These are phyloP conservation scores for Verticillium nonalfalfae DNA, from an alignment of 2,329 filamentous ascomycete species.

Conservation along the genomic window DNA sequence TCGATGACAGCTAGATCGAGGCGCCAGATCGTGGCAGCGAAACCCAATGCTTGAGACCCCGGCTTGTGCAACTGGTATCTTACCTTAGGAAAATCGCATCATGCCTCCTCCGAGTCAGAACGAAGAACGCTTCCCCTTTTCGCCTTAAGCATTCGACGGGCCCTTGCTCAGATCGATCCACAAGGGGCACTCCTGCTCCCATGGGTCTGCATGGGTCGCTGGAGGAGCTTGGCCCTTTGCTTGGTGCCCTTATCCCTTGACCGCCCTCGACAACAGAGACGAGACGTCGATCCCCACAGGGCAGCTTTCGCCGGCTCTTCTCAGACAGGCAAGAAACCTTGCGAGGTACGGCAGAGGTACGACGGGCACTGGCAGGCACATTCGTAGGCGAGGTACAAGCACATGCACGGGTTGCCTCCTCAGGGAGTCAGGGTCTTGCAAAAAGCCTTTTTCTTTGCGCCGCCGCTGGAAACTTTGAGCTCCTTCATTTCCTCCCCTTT, in stretches of 20 bases:
- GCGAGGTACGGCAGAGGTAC: background rate
- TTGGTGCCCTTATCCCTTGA: background rate
- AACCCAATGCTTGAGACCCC: background rate
- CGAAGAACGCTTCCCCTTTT: background rate
- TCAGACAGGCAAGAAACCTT: too few species aligned
- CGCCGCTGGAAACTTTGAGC: background rate
- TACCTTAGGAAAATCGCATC: background rate
- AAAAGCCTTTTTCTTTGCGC: background rate
- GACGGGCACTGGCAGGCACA: background rate
- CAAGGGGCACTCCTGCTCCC: background rate
- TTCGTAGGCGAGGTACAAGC: background rate
- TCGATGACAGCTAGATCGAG: background rate
- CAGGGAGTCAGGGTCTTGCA: background rate
- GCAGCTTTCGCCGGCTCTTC: background rate
- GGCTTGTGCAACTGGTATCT: too few species aligned
- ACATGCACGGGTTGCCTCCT: background rate
- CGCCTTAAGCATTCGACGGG: background rate
- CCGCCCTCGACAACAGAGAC: background rate
- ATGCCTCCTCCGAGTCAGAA: background rate
- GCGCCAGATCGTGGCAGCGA: background rate
- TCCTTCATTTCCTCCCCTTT: background rate
- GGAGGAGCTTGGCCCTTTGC: background rate
- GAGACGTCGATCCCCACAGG: background rate
- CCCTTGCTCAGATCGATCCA: background rate
- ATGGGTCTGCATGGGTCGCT: background rate